Evolutionary conservation across 371 early-diverging fungal species (phyloP).

Genomic region (Lichtheimia ramosa): DNA sequence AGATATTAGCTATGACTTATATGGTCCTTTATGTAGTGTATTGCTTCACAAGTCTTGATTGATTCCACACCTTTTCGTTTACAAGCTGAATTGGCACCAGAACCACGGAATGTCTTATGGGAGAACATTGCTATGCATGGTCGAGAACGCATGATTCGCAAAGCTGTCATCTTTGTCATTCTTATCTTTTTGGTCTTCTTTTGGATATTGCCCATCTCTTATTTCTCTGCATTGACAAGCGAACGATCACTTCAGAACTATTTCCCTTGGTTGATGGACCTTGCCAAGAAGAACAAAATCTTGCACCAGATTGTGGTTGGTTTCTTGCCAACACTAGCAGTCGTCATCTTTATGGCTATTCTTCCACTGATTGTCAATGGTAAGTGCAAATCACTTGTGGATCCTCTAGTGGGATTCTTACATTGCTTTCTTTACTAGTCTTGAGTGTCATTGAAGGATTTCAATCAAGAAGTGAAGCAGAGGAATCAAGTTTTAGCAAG

Average conservation of each 20-base stretch:
- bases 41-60: constrained; percentile 60
- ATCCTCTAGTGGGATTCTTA: no score
- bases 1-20: not conserved
- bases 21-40: constrained; percentile 32
- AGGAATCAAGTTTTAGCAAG: constrained; percentile 69
- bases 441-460: constrained; percentile 62
- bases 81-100: constrained; percentile 69
- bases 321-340: constrained; percentile 60
- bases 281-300: constrained; percentile 48
- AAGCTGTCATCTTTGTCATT: constrained; percentile 42
- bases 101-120: constrained; percentile 79
- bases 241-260: constrained; percentile 48
- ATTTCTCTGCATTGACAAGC: constrained; percentile 54
- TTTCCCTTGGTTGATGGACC: constrained; percentile 45
- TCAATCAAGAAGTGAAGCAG: constrained; percentile 68
- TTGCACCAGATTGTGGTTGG: constrained; percentile 57
- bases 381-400: constrained; percentile 18
- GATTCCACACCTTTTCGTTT: constrained; percentile 71
- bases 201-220: constrained; percentile 57
- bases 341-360: constrained; percentile 56
- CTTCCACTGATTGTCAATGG: constrained; percentile 68
- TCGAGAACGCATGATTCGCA: constrained; percentile 47
- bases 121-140: constrained; percentile 66
- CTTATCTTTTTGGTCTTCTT: constrained; percentile 52
- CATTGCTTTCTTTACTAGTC: constrained; percentile 13